Conservation (phyloP, 768 basidiomycete species). For the Trametes villosa region DNA sequence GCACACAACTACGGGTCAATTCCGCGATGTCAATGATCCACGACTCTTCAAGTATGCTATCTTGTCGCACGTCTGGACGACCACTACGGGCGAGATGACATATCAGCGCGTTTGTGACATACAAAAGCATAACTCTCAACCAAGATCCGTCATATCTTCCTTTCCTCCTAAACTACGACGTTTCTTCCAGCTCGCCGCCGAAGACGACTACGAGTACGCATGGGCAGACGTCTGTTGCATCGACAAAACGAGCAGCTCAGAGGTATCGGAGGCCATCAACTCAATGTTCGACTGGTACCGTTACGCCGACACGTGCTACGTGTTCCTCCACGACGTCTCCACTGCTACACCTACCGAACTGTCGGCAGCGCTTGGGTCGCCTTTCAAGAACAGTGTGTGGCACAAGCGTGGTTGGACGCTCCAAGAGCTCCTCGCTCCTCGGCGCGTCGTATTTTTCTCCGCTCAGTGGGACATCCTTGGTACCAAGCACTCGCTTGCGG, state of each 20-base stretch:
- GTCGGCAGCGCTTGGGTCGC: not conserved
- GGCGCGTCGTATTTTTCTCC: constrained; percentile 10
- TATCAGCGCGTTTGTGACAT: constrained; percentile 6
- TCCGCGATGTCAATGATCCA: too few species aligned
- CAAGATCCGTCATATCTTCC: not conserved
- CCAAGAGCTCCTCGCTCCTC: constrained; percentile 20
- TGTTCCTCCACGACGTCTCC: constrained; percentile 14
- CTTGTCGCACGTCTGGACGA: too few species aligned
- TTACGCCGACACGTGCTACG: constrained; percentile 11
- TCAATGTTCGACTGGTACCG: constrained; percentile 22
- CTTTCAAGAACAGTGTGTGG: constrained; percentile 8
- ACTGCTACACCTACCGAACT: not conserved
- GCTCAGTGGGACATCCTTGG: constrained; percentile 13
- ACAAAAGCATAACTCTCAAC: not conserved
- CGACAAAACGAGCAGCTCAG: constrained; percentile 19
- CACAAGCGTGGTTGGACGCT: constrained; percentile 19
- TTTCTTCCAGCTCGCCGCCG: constrained; percentile 10
- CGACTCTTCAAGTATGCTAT: too few species aligned
- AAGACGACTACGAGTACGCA: constrained; percentile 3
- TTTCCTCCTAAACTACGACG: constrained; percentile 11
- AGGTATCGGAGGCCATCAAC: constrained; percentile 20
- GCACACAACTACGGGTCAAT: too few species aligned
- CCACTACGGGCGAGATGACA: constrained; percentile 6
- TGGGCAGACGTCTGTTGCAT: constrained; percentile 17
- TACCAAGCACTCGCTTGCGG: constrained; percentile 12